These are phyloP conservation scores for Psilocybe sp. DNA, from an alignment of 768 basidiomycete genomes.

Conservation along the genomic window DNA sequence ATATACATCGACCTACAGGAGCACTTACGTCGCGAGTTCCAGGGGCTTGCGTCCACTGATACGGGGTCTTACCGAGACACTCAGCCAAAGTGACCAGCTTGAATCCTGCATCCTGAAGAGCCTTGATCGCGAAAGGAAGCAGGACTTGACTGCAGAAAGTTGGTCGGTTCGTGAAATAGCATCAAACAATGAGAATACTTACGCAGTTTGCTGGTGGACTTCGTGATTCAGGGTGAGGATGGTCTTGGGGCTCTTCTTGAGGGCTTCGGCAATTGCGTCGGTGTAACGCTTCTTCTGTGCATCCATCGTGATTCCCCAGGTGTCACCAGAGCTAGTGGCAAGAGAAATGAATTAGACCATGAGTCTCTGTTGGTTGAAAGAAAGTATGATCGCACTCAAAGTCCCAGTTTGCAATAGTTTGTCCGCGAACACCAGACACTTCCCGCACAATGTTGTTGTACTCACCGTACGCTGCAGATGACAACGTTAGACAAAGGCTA, in stretches of 20 bases:
- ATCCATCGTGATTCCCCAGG: conserved; percentile 21
- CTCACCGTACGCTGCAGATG: conserved; percentile 30
- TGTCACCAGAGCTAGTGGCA: conserved; percentile 27
- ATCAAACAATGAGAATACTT: neutral
- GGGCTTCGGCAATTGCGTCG: conserved; percentile 16
- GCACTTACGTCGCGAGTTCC: conserved; percentile 21
- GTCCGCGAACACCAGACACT: conserved; percentile 21
- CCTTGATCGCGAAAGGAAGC: conserved; percentile 28
- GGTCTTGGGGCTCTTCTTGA: conserved; percentile 19
- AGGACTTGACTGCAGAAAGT: conserved; percentile 21
- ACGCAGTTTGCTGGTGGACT: conserved; percentile 27
- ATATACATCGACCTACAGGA: neutral
- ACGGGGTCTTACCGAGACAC: conserved; percentile 32
- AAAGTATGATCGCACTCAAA: conserved; percentile 26
- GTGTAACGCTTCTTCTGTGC: conserved; percentile 20
- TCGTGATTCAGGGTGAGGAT: conserved; percentile 36
- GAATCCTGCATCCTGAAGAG: conserved; percentile 30
- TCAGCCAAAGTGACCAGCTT: conserved; percentile 39
- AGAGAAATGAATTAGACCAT: neutral
- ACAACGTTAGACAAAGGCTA: neutral
- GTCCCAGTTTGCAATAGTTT: conserved; percentile 33
- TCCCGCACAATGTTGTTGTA: conserved; percentile 29
- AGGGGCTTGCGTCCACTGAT: conserved; percentile 25
- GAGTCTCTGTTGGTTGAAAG: neutral
- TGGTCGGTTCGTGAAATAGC: neutral